Evolutionary conservation across 140 eudicot genomes (phyloP), one percentile per base, ranked within the genome.

Genomic region (Oenanthe javanica): DNA sequence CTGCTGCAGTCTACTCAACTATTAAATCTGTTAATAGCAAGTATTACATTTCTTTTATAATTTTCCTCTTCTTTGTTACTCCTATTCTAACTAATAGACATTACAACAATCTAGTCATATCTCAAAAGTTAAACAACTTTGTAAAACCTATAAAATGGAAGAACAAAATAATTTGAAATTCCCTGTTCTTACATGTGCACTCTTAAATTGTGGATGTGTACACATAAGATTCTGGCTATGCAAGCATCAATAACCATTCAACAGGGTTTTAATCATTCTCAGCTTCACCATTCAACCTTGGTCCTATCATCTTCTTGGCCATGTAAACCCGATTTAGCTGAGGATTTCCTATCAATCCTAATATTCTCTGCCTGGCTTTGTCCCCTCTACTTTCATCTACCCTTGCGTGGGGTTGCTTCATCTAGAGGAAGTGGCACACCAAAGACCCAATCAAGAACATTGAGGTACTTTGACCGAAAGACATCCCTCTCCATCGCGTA

Each of bases 401-500:
- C 86, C 73, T 86, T 91, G 40, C 82, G 82, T n/a, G 89, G 93
- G 77, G 94, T 89, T 36, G 91, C 77, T 19, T 90, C 91, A 6
- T 86, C 77, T 8, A 95, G 97, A 23, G 97, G 88, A 66, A 90
- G 96, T 74, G 99, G 99, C 75, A 95, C 97, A 25, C 99, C 99
- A 48, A 95, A 95, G 71, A 95, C 99, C 99, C 99, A 95, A 52
- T 95, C 99, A 76, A 95, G 99, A 82, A 95, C 99, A 76, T 95
- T 95, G 78, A 93, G 90, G 87, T 95, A 95, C 86, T 95, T 95
- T 49, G 99, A 95, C 25, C 95, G 86, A 80, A 93, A 95, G 43
- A 95, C 99, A 7, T 95, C 99, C 84, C 99, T 89, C 85, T 95
- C 99, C 57, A 87, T 90, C 1, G 99, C 97, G 36, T 95, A 95